Percentiles rank a stretch among this genome's conserved stretches.
These are phyloP conservation scores for Diddensiella caesifluorescens DNA, from an alignment of 805 yeast species.

Conservation along the genomic window DNA sequence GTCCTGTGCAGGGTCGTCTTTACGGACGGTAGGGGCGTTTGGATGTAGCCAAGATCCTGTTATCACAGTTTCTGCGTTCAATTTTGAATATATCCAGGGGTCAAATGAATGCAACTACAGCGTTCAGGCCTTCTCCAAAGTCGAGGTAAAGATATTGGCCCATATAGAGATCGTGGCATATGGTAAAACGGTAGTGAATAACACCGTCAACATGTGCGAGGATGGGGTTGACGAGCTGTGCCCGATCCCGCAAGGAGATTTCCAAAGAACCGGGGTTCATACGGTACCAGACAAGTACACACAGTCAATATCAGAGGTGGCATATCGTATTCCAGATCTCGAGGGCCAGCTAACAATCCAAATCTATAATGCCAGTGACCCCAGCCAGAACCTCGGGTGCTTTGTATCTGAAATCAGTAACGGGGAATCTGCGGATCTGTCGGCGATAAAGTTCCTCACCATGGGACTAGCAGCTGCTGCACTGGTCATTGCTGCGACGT, in stretches of 20 bases:
- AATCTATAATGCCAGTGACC: conserved; percentile 18
- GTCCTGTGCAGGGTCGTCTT: too few species aligned
- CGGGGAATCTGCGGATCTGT: conserved; percentile 29
- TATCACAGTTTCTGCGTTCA: conserved; percentile 6
- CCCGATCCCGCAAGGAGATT: conserved; percentile 27
- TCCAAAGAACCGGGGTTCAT: conserved; percentile 26
- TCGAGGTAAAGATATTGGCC: conserved; percentile 4
- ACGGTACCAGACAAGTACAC: conserved; percentile 28
- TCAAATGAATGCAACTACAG: conserved; percentile 2
- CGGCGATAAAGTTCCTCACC: conserved; percentile 26
- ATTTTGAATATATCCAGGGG: conserved; percentile 3
- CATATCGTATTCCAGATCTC: conserved; percentile 32
- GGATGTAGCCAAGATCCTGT: background rate
- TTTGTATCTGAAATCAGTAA: conserved; percentile 27
- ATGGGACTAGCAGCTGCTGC: conserved; percentile 31
- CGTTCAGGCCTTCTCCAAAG: conserved; percentile 3
- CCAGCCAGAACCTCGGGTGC: conserved; percentile 25
- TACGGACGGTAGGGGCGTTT: too few species aligned
- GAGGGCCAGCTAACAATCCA: conserved; percentile 28
- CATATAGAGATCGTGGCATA: conserved; percentile 26
- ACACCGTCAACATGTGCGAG: conserved; percentile 29
- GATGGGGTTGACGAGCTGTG: conserved; percentile 29
- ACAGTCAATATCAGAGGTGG: conserved; percentile 26
- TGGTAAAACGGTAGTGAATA: conserved; percentile 25
- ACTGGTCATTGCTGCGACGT: conserved; percentile 14